phyloP scores from a whole-genome alignment of 257 asterid genomes.

The Nicotiana tomentosiformis region DNA sequence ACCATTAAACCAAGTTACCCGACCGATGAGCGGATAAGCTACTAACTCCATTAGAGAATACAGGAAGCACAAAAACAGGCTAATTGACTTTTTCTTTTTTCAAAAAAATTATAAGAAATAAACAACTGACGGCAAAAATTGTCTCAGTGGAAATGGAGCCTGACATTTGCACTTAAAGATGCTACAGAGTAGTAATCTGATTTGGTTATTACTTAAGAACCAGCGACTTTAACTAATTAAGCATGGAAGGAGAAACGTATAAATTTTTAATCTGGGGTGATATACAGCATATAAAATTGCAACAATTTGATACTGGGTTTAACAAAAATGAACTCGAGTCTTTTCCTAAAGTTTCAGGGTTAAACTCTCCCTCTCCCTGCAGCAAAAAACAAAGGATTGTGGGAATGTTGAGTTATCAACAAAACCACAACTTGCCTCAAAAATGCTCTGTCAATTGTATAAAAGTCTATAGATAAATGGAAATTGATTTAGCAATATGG shows the following conservation, averaged over 20 bases:
- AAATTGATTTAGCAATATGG: not conserved
- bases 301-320: too few relatives aligned
- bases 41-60: not conserved
- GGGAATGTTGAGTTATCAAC: not conserved
- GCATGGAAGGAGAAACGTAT: not conserved
- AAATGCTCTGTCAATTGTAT: not conserved
- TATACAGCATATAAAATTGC: too few relatives aligned
- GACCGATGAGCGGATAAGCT: not conserved
- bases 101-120: not conserved
- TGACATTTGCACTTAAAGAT: not conserved
- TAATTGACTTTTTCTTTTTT: not conserved
- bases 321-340: too few relatives aligned
- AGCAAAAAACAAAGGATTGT: too few relatives aligned
- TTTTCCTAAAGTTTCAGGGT: too few relatives aligned
- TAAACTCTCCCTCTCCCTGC: too few relatives aligned
- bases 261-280: too few relatives aligned
- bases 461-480: not conserved
- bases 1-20: not conserved
- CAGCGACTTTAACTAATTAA: not conserved
- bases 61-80: not conserved
- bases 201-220: not conserved
- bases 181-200: not conserved
- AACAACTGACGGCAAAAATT: not conserved
- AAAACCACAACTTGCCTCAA: not conserved
- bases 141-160: not conserved